phyloP scores from a whole-genome alignment of 108 stramenopile genomes.

The Parietichytrium sp. region DNA sequence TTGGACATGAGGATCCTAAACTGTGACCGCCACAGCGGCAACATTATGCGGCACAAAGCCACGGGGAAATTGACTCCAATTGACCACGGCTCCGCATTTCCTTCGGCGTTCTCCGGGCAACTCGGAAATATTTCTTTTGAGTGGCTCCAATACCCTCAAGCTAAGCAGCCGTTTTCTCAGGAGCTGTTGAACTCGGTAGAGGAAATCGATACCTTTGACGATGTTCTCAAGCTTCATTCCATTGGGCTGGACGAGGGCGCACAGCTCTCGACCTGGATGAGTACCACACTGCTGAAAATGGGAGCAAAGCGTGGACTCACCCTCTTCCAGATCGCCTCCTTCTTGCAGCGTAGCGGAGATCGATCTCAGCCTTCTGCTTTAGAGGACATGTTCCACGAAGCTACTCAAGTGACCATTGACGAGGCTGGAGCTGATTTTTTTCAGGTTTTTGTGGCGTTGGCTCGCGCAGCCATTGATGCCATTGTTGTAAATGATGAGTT shows the following conservation, averaged over 20 bases:
- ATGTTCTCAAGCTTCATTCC: background rate
- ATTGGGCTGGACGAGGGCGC: background rate
- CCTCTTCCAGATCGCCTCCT: background rate
- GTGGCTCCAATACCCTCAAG: background rate
- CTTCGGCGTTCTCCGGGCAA: background rate
- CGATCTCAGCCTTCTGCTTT: constrained; percentile 4
- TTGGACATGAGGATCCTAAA: constrained; percentile 49
- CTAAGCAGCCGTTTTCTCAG: constrained; percentile 14
- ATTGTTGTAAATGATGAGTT: no score
- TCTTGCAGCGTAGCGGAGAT: background rate
- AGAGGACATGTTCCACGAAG: background rate
- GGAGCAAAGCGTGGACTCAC: background rate
- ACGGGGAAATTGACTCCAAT: constrained; percentile 4
- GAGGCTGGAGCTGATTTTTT: no score
- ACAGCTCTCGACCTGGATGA: constrained; percentile 29
- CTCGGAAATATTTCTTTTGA: constrained; percentile 25
- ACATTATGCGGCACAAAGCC: constrained; percentile 42
- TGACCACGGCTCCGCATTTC: background rate
- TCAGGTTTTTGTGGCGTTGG: no score
- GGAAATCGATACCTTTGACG: background rate
- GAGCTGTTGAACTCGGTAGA: background rate
- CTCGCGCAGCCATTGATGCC: no score
- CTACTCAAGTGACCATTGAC: no score
- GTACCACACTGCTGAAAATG: background rate
- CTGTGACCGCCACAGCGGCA: constrained; percentile 51